Evolutionary conservation across 805 yeast species (phyloP).

Genomic region (Priceomyces carsonii): DNA sequence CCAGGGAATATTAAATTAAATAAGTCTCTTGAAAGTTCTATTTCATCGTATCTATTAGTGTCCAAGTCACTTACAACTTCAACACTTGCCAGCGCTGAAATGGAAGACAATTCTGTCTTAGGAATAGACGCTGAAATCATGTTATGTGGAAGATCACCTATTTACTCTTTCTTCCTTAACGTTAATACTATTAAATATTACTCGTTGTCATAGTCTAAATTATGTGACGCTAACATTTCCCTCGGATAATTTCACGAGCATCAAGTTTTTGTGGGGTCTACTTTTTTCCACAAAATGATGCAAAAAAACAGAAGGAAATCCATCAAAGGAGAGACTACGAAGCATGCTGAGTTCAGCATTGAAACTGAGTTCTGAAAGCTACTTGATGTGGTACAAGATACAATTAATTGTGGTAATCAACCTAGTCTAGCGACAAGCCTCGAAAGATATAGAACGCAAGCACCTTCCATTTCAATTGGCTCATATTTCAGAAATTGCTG

Average conservation of each 20-base stretch:
- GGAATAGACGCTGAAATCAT: slow-evolving; percentile 6
- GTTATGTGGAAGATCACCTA: no score
- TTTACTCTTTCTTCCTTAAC: no score
- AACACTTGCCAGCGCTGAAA: slow-evolving; percentile 28
- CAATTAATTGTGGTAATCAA: no score
- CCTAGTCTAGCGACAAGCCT: no score
- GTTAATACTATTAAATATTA: no score
- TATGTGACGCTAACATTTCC: not conserved
- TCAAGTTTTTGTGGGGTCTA: slow-evolving; percentile 4
- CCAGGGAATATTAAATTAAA: slow-evolving; percentile 32
- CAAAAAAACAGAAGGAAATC: not conserved
- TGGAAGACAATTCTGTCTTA: slow-evolving; percentile 1
- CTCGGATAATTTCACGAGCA: slow-evolving; percentile 2
- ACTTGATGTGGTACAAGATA: no score
- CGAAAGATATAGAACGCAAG: no score
- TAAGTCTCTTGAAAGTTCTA: slow-evolving; percentile 36
- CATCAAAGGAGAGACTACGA: no score
- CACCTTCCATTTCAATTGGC: no score
- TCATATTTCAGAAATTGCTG: no score
- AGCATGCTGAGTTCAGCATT: no score
- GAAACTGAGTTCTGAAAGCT: no score
- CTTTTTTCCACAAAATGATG: not conserved
- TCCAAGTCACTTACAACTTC: slow-evolving; percentile 33
- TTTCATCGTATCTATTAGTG: slow-evolving; percentile 21
- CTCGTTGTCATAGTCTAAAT: not conserved